Percentiles rank a stretch among this genome's conserved stretches.
phyloP scores from a whole-genome alignment of 2,329 filamentous ascomycete species.

The Knufia fluminis region DNA sequence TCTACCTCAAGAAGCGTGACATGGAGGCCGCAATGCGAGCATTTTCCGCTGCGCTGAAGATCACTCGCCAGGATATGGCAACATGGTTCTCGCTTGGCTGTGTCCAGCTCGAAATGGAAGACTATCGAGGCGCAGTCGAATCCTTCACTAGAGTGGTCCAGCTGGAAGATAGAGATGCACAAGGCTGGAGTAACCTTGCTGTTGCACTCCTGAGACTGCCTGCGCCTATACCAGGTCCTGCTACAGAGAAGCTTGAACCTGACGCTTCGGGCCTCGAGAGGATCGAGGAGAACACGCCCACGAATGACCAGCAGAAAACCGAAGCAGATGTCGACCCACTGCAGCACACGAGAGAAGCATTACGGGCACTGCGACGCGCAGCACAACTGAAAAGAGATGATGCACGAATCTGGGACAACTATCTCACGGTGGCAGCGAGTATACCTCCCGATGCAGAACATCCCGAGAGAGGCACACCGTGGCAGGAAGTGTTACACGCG shows the following conservation, averaged over 20 bases:
- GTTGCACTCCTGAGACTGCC: constrained; percentile 60
- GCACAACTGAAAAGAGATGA: constrained; percentile 75
- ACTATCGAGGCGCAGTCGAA: constrained; percentile 70
- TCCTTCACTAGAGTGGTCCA: constrained; percentile 77
- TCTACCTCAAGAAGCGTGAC: constrained; percentile 60
- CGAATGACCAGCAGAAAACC: constrained; percentile 18
- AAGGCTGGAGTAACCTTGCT: constrained; percentile 91
- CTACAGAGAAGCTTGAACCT: constrained; percentile 24
- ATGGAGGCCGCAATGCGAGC: constrained; percentile 63
- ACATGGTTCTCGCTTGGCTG: constrained; percentile 90
- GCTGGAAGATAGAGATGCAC: constrained; percentile 77
- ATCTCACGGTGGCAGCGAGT: constrained; percentile 75
- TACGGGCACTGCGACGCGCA: constrained; percentile 78
- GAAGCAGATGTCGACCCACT: constrained; percentile 37
- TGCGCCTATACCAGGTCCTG: constrained; percentile 18
- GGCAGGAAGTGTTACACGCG: constrained; percentile 65
- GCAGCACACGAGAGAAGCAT: constrained; percentile 61
- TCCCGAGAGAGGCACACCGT: constrained; percentile 36
- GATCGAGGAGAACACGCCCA: constrained; percentile 23
- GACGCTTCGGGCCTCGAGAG: constrained; percentile 15
- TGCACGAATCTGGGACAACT: constrained; percentile 93
- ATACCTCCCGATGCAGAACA: constrained; percentile 52
- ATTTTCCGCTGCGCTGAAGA: constrained; percentile 65
- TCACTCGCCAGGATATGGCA: constrained; percentile 71
- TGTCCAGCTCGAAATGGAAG: constrained; percentile 66